Conservation (phyloP, 2,329 filamentous ascomycete genomes). For the Monilinia fructicola region DNA sequence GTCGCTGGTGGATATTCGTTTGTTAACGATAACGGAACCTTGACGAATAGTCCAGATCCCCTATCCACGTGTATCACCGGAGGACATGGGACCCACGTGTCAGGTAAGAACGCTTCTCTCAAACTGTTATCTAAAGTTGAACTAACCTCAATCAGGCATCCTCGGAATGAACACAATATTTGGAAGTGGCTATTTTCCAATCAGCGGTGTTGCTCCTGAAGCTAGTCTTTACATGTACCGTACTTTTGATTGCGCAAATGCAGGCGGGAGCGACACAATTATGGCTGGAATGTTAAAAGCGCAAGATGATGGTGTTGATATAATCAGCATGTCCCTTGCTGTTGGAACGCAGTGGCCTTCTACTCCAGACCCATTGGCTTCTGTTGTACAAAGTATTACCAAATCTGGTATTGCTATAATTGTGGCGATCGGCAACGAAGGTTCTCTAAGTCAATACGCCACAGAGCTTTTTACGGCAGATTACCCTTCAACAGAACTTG, state of each 20-base stretch:
- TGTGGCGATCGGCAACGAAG: slow-evolving; percentile 29
- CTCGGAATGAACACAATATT: slow-evolving; percentile 29
- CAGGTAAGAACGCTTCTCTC: slow-evolving; percentile 24
- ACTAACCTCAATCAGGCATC: slow-evolving; percentile 26
- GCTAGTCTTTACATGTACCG: slow-evolving; percentile 33
- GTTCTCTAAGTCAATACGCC: slow-evolving; percentile 10
- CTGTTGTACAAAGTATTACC: slow-evolving; percentile 20
- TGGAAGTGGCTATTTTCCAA: slow-evolving; percentile 24
- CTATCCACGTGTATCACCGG: slow-evolving; percentile 29
- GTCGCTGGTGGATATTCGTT: slow-evolving; percentile 58
- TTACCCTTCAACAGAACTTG: slow-evolving; percentile 26
- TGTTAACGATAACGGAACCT: slow-evolving; percentile 49
- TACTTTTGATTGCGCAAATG: slow-evolving; percentile 30
- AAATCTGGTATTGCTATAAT: slow-evolving; percentile 25
- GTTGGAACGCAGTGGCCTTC: slow-evolving; percentile 20
- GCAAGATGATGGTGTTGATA: slow-evolving; percentile 30
- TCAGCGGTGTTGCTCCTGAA: slow-evolving; percentile 33
- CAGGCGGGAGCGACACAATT: slow-evolving; percentile 28
- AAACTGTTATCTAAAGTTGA: neutral
- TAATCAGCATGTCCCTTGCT: slow-evolving; percentile 35
- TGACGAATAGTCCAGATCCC: slow-evolving; percentile 27
- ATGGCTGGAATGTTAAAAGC: slow-evolving; percentile 33
- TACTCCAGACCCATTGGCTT: slow-evolving; percentile 24
- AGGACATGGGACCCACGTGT: slow-evolving; percentile 34
- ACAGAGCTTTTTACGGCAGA: slow-evolving; percentile 26